Evolutionary conservation across 1,284 basidiomycete species (phyloP), one percentile per base, ranked within the genome.

Genomic region (Naganishia sp.): DNA sequence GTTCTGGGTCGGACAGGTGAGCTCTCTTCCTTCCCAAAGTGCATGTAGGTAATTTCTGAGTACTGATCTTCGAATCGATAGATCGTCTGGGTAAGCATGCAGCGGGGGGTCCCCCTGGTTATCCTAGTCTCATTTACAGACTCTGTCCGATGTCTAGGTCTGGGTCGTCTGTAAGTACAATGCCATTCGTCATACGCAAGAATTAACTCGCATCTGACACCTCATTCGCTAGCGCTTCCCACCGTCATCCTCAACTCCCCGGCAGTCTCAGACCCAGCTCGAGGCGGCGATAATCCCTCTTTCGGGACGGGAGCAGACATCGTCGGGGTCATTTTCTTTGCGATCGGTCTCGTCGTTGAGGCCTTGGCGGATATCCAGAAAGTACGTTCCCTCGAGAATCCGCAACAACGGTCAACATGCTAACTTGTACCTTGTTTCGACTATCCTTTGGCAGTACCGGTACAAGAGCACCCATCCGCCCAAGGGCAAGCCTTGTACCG

Each of bases 251-350:
- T 88, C 39, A 88, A 89, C 73, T 89, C 88, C 2, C 87, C 87
- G 1, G 83, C 83, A 2, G 82, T 88, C 18, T 86, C 85, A 1
- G 84, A 85, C 66, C 75, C 74, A 3, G 63, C 55, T 4, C 70
- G 71, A 15, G 80, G 81, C 2, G 84, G 83, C 1, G 82, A 82
- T 6, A 83, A 85, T 68, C 83, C 85, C 10, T 63, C 76, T 0
- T 89, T 87, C 71, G 87, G 87, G 0, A 87, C 84, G 0, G 82
- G 83, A 2, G 77, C 84, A 52, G 89, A 90, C 73, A 85, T 90
- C 49, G 84, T 84, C 10, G 89, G 89, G 0, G 80, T 89, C 66
- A 81, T 90, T 49, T 72, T 90, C 6, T 90, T 86, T 82, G 81
- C 75, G 2, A 39, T 89, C 23, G 89, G 88, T 0, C 85, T 87